phyloP scores from a whole-genome alignment of 2,329 filamentous ascomycete genomes.

The Apiospora phragmitis region DNA sequence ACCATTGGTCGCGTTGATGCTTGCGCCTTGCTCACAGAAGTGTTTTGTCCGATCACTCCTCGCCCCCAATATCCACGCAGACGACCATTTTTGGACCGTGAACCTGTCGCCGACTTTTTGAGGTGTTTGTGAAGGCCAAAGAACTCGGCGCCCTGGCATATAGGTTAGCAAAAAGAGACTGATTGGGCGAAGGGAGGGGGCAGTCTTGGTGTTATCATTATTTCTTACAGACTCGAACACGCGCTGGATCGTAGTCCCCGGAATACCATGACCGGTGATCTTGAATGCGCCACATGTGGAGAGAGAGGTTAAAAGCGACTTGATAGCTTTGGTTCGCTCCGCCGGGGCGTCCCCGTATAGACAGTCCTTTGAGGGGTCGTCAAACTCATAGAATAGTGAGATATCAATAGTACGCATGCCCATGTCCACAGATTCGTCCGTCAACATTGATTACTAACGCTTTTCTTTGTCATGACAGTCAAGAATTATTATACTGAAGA shows the following conservation, averaged over 20 bases:
- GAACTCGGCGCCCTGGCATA: background rate
- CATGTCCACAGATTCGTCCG: background rate
- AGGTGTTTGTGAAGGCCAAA: background rate
- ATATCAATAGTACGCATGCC: background rate
- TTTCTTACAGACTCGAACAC: background rate
- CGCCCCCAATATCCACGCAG: background rate
- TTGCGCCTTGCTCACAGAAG: background rate
- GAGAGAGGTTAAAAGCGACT: background rate
- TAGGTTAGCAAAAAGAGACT: background rate
- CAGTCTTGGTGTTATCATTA: too few species aligned
- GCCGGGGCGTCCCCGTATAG: background rate
- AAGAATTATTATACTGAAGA: background rate
- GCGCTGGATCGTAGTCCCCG: background rate
- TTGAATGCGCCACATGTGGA: background rate
- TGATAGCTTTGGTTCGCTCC: background rate
- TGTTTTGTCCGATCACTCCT: background rate
- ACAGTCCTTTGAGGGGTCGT: background rate
- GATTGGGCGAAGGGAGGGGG: too few species aligned
- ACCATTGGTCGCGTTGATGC: background rate
- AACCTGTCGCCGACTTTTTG: background rate
- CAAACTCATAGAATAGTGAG: background rate
- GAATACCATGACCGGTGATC: background rate
- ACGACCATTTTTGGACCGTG: background rate
- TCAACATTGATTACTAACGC: background rate
- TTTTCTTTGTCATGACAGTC: background rate